These are phyloP conservation scores for Mortierella sp. DNA, from an alignment of 371 early-diverging fungal species.

Conservation along the genomic window DNA sequence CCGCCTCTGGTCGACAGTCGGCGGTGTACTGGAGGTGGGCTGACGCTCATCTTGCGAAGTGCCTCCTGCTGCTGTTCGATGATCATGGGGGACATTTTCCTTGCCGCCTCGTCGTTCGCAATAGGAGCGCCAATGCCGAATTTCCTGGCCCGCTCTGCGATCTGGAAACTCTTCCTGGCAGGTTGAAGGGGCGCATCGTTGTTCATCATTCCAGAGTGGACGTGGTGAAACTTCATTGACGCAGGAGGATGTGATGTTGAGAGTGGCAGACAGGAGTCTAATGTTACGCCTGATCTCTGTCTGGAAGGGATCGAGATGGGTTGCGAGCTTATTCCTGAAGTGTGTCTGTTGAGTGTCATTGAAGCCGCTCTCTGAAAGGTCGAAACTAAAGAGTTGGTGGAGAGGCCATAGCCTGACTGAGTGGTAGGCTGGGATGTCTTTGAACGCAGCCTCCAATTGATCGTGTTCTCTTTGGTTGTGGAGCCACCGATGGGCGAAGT, in stretches of 20 bases:
- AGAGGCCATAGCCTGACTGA: slow-evolving; percentile 16
- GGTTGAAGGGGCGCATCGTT: slow-evolving; percentile 36
- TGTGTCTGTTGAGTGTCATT: slow-evolving; percentile 37
- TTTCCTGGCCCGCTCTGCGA: slow-evolving; percentile 59
- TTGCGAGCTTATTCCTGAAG: slow-evolving; percentile 12
- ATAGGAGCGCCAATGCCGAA: slow-evolving; percentile 67
- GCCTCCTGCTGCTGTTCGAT: slow-evolving; percentile 58
- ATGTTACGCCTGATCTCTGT: slow-evolving; percentile 19
- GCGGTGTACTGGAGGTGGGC: slow-evolving; percentile 39
- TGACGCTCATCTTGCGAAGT: slow-evolving; percentile 47
- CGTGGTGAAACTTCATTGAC: not conserved
- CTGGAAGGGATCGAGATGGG: slow-evolving; percentile 33
- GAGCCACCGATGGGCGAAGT: slow-evolving; percentile 29
- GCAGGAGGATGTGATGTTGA: slow-evolving; percentile 40
- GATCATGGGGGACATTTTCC: slow-evolving; percentile 57
- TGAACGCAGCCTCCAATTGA: slow-evolving; percentile 25
- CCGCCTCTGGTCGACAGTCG: not conserved
- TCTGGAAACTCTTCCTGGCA: slow-evolving; percentile 57
- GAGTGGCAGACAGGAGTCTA: slow-evolving; percentile 12
- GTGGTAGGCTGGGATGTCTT: slow-evolving; percentile 11
- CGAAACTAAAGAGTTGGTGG: slow-evolving; percentile 47
- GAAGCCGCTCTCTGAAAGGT: slow-evolving; percentile 46
- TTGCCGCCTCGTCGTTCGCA: slow-evolving; percentile 60
- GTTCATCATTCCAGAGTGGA: not conserved
- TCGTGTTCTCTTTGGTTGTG: slow-evolving; percentile 23